Base-by-base conservation (phyloP, 192 early-diverging fungal genomes). In the Lobosporangium transversale region DNA sequence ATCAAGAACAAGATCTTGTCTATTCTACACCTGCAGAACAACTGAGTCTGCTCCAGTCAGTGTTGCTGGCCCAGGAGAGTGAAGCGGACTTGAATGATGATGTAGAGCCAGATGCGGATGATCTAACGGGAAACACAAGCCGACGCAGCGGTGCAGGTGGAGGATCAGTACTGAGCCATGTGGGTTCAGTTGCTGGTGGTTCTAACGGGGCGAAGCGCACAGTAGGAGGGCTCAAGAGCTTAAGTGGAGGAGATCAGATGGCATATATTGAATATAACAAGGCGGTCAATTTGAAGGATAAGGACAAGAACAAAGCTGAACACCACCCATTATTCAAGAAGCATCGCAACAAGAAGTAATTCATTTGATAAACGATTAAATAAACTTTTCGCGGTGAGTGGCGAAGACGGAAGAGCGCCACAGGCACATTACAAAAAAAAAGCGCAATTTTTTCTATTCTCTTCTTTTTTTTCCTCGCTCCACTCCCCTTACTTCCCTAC, bases 181-280 rank as follows among this genome's bases (percentile, higher is more conserved):
- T 83, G 29, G 75, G 79, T 26, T 52, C 84, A 18, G 58, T 81
- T 23, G 68, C 67, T 23, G 70, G 75, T 15, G 70, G 56, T 12
- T 80, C 70, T 14, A 79, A 50, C 57, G 68, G 82, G 40, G 87
- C 83, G 11, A 76, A 78, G 30, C 84, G 89, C 33, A 76, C 80
- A 18, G 80, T 84, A 0, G 89, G 88, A n/a, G 91, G 86, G 10
- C 80, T 95, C 63, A 94, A 89, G 74, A 92, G 92, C 45, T 84
- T 97, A 58, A 90, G 89, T 21, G 97, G 97, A 31, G 95, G 87
- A 1, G 93, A 95, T 73, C 86, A 89, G 61, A 99, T 99, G 94
- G 95, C 95, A 0, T 99, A 99, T 64, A 84, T 94, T 54, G 97
- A 98, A 70, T 89, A 84, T 5, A 65, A 68, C 59, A 79, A 64